Evolutionary conservation across 352 stramenopile species (phyloP), one percentile per base, ranked within the genome.

Genomic region (Phytopythium kandeliae): DNA sequence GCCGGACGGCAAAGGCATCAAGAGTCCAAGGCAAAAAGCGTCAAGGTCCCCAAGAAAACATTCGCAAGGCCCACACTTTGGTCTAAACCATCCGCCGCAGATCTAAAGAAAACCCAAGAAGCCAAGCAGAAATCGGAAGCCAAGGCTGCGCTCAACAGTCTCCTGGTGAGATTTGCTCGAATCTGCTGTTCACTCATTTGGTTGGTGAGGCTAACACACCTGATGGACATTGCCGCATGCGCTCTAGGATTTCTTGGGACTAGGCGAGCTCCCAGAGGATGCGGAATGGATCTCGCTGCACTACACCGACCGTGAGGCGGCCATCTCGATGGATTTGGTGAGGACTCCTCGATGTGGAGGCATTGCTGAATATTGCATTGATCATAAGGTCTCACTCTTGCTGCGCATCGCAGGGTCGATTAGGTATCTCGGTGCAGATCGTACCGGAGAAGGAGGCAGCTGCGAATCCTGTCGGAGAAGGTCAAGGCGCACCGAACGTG

Each of bases 401-500:
- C 2, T 21, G 22, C 22, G 2, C 17, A 16, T 30, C 34, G 15
- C 21, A 84, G 72, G 81, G 81, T 4, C 57, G 62, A 6, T 62
- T 92, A 2, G 81, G 77, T 0, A 57, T 92, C 35, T 85, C 74
- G 0, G 46, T 92, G 0, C 69, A 95, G 56, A 92, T 97, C 26
- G 78, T 96, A 0, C 86, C 91, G 0, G 78, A 93, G 44, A 82
- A 92, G 21, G 74, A 96, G 48, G 88, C 86, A 0, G 36, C 73
- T 8, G 59, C 69, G 12, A 85, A 87, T 53, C 72, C 72, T 0
- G 86, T 91, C 4, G 92, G 91, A 25, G 80, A 74, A 34, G 92
- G 87, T 1, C 79, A 90, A 30, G 77, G 74, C 9, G 63, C 91
- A 0, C 92, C 92, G 12, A 98, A 98, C 60, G 66, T 85, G 35